These are phyloP conservation scores for Leishmania major DNA, from an alignment of 208 protist genomes.

Conservation along the genomic window DNA sequence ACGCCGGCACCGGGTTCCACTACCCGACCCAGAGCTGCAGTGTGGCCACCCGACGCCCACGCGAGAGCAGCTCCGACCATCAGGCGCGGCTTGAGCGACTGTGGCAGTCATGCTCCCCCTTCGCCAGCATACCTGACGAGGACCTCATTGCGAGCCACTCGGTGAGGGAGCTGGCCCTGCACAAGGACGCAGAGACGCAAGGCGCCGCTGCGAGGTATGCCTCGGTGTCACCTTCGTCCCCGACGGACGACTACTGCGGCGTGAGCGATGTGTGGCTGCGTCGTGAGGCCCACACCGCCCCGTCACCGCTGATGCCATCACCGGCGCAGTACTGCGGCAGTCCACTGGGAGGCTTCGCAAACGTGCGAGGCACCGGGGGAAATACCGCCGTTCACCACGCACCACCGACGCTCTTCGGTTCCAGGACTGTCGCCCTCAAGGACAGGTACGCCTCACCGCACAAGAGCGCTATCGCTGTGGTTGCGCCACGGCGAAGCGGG, in stretches of 20 bases:
- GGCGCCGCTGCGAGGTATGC: neutral
- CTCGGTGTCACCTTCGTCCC: neutral
- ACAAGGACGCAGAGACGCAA: constrained; percentile 9
- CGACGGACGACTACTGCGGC: constrained; percentile 16
- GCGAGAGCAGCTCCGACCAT: constrained; percentile 17
- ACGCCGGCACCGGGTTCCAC: constrained; percentile 29
- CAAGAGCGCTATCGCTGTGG: constrained; percentile 9
- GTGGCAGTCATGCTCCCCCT: constrained; percentile 20
- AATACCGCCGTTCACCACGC: constrained; percentile 24
- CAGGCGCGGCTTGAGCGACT: constrained; percentile 28
- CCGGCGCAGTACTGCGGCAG: constrained; percentile 37
- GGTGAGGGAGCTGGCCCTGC: constrained; percentile 31
- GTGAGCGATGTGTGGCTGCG: constrained; percentile 27
- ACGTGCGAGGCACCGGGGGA: constrained; percentile 12
- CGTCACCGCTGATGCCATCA: constrained; percentile 37
- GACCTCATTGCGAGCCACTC: constrained; percentile 33
- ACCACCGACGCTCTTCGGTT: constrained; percentile 8
- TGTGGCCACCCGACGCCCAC: constrained; percentile 24
- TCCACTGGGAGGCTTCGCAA: constrained; percentile 35
- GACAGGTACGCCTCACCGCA: constrained; percentile 11
- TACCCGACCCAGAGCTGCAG: constrained; percentile 39
- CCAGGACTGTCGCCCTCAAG: constrained; percentile 11
- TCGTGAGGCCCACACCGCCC: constrained; percentile 35
- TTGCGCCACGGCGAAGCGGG: constrained; percentile 6
- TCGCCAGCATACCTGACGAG: constrained; percentile 32